Base-by-base conservation (phyloP, 306 rosid species). In the Senna tora region DNA sequence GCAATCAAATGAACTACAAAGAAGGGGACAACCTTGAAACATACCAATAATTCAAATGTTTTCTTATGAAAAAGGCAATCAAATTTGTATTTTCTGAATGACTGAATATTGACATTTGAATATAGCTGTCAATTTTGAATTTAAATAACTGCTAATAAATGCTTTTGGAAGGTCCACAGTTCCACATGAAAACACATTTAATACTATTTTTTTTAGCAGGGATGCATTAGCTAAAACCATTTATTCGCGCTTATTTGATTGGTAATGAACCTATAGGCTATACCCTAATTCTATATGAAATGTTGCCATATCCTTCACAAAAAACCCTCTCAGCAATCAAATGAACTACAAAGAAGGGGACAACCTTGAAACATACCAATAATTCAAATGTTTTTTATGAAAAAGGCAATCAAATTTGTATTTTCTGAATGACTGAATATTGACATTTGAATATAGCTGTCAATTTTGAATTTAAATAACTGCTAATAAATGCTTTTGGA, bases 191-290 rank as follows among this genome's bases (percentile, higher is more conserved):
- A 67, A 53, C 52, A 17, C 64, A 30, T n/a, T 25, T 33, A 70
- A 51, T 13, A n/a, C n/a, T 58, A 42, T 60, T 51, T 58, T 14
- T 54, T 65, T 10, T 32, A 95, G 99, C 90, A 86, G 96, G 84
- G 99, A 95, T 84, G 99, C 96, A 74, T 80, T 95, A 14, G 96
- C 99, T 58, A 95, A 95, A 83, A 95, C 99, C 38, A 34, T 95
- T 65, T 95, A 95, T 83, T 95, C 96, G 4, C 96, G 99, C 51
- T 87, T 95, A 78, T 95, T 95, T 92, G 99, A 95, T 63, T 95
- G 99, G 99, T 95, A 95, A 83, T 79, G 65, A 67, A 76, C 71
- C 55, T 76, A 38, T 52, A 65, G 38, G 74, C 55, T 30, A 56
- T 50, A 67, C 79, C 56, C 47, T 69, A 51, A 55, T 65, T 73